phyloP scores from a whole-genome alignment of 176 grass and related monocot genomes.

The Rhipidocladum racemiflorum region DNA sequence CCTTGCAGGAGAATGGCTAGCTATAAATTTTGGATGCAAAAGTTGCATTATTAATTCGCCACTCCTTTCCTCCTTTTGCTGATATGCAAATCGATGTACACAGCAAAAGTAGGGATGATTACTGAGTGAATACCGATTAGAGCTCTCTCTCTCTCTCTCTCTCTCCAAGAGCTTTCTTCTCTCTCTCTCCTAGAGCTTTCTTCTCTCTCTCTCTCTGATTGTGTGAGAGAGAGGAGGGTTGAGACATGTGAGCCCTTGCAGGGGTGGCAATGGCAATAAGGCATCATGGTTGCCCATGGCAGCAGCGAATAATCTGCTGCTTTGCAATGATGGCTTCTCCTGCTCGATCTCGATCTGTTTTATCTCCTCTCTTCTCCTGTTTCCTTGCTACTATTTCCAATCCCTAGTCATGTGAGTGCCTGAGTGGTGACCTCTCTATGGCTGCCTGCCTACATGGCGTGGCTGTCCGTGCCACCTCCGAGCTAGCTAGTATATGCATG shows the following conservation, averaged over 20 bases:
- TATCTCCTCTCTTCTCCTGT: not conserved
- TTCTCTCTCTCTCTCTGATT: not conserved
- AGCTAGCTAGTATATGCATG: constrained; percentile 7
- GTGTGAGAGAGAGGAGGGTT: no score
- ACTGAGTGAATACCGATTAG: not conserved
- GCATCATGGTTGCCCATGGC: constrained; percentile 33
- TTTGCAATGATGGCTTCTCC: constrained; percentile 36
- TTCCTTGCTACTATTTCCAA: not conserved
- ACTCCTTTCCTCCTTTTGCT: not conserved
- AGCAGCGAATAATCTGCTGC: constrained; percentile 38
- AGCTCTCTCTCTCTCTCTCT: not conserved
- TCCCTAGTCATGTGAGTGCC: not conserved
- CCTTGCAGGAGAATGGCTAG: not conserved
- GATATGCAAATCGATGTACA: constrained; percentile 16
- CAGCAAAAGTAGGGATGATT: constrained; percentile 28
- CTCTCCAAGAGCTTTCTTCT: not conserved
- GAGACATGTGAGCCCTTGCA: constrained; percentile 9
- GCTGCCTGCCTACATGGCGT: not conserved
- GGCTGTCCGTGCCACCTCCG: constrained; percentile 2
- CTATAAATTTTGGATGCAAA: not conserved
- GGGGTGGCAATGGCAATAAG: not conserved
- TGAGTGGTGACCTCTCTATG: not conserved
- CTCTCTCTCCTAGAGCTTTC: not conserved
- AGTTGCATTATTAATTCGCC: not conserved
- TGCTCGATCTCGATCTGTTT: no score